These are phyloP conservation scores for Fomitopsis betulina DNA, from an alignment of 1,284 basidiomycete genomes.

Conservation along the genomic window DNA sequence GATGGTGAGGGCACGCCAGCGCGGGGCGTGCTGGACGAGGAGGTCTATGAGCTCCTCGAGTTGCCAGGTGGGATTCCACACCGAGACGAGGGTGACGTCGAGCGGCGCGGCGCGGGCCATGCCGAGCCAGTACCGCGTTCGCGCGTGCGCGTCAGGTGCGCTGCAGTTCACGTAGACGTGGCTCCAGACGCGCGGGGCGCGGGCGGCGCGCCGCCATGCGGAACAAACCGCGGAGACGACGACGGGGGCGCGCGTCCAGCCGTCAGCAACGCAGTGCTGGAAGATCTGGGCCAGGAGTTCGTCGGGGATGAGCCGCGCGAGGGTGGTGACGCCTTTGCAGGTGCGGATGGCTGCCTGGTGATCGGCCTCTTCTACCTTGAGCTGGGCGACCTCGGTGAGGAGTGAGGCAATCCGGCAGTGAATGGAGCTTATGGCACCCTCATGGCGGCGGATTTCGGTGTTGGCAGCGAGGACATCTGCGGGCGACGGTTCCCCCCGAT, in stretches of 20 bases:
- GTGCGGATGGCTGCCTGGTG: conserved; percentile 39
- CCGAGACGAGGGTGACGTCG: conserved; percentile 40
- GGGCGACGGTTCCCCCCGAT: conserved; percentile 17
- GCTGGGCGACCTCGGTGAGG: conserved; percentile 34
- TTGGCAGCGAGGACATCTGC: conserved; percentile 28
- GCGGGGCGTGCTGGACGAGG: conserved; percentile 33
- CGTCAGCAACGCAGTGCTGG: conserved; percentile 42
- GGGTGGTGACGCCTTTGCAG: conserved; percentile 45
- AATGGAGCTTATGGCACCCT: conserved; percentile 35
- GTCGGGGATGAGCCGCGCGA: conserved; percentile 49
- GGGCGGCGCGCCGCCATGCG: conserved; percentile 52
- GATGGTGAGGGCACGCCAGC: conserved; percentile 43
- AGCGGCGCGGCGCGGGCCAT: conserved; percentile 39
- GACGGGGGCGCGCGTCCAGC: conserved; percentile 53
- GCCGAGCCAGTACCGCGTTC: conserved; percentile 47
- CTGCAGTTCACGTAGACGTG: conserved; percentile 49
- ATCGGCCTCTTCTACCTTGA: conserved; percentile 38
- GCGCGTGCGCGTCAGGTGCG: conserved; percentile 35
- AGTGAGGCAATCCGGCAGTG: conserved; percentile 41
- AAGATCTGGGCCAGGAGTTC: conserved; percentile 57
- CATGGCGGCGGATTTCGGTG: conserved; percentile 35
- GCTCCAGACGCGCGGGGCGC: conserved; percentile 53
- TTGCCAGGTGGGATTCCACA: conserved; percentile 13
- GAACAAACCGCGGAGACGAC: conserved; percentile 56
- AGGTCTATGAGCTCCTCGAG: conserved; percentile 34